phyloP scores from a whole-genome alignment of 2,329 filamentous ascomycete genomes.

The Xylariaceae sp. region DNA sequence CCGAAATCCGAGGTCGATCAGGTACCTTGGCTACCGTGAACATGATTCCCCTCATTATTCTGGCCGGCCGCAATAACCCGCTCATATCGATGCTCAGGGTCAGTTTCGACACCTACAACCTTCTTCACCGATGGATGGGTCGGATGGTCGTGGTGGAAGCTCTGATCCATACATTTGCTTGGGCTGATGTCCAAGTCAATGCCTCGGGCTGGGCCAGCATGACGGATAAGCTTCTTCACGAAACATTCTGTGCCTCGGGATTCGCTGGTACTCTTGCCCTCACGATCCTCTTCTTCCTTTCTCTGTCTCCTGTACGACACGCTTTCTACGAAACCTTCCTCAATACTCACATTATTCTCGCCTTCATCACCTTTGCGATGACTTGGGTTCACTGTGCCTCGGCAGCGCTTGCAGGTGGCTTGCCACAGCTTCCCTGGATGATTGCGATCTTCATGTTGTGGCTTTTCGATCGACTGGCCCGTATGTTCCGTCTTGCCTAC shows the following conservation, averaged over 20 bases:
- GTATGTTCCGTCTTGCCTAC: constrained; percentile 60
- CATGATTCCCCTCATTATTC: constrained; percentile 84
- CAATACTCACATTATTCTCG: constrained; percentile 76
- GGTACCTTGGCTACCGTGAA: constrained; percentile 83
- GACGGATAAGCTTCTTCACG: constrained; percentile 46
- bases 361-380: constrained; percentile 61
- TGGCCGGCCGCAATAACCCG: constrained; percentile 90
- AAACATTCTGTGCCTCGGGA: constrained; percentile 63
- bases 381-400: constrained; percentile 76
- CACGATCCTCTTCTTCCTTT: constrained; percentile 61
- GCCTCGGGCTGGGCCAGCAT: constrained; percentile 61
- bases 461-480: constrained; percentile 64
- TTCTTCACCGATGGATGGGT: constrained; percentile 79
- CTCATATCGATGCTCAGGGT: constrained; percentile 77
- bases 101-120: constrained; percentile 95
- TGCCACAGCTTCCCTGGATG: constrained; percentile 72
- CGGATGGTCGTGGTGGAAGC: constrained; percentile 66
- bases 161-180: constrained; percentile 67
- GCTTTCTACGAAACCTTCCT: constrained; percentile 98
- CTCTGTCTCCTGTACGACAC: constrained; percentile 78
- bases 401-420: constrained; percentile 58
- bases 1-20: constrained; percentile 79
- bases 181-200: constrained; percentile 67
- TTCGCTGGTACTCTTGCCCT: constrained; percentile 59
- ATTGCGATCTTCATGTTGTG: constrained; percentile 72